A percentile compares a stretch with the other conserved stretches of the same genome.
These are phyloP conservation scores for Maudiozyma humilis DNA, from an alignment of 1,139 yeast species.

Conservation along the genomic window DNA sequence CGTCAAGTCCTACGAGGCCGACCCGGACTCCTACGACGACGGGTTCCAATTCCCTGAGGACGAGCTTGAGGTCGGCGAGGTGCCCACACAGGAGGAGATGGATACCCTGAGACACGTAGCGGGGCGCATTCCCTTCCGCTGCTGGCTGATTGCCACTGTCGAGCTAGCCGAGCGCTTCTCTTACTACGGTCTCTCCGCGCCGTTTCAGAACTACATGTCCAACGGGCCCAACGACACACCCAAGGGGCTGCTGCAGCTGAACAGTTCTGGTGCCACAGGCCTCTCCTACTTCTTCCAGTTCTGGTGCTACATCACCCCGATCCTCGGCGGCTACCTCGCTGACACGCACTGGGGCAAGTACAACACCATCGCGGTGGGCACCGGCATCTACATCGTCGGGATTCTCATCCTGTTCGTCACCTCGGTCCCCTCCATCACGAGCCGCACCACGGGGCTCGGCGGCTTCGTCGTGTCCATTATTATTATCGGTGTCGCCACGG, in stretches of 20 bases:
- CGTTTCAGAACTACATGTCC: conserved; percentile 74
- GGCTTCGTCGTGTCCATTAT: conserved; percentile 47
- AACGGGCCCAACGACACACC: conserved; percentile 39
- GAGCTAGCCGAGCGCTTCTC: conserved; percentile 80
- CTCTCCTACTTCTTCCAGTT: conserved; percentile 70
- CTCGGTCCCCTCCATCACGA: conserved; percentile 56
- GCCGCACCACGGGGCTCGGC: conserved; percentile 35
- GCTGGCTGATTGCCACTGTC: conserved; percentile 69
- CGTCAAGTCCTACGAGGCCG: conserved; percentile 4
- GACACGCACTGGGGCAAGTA: conserved; percentile 70
- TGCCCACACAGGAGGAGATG: conserved; percentile 28
- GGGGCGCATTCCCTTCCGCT: conserved; percentile 32
- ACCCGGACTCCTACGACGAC: conserved; percentile 14
- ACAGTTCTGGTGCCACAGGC: conserved; percentile 62
- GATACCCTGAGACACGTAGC: conserved; percentile 23
- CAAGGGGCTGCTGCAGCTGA: conserved; percentile 53
- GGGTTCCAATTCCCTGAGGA: conserved; percentile 6
- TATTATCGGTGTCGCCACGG: conserved; percentile 68
- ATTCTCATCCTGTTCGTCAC: conserved; percentile 60
- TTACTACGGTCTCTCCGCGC: conserved; percentile 72
- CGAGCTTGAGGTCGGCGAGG: conserved; percentile 14
- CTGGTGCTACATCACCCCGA: conserved; percentile 76
- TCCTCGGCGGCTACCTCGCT: conserved; percentile 67
- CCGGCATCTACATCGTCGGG: conserved; percentile 54
- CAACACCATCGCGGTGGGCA: conserved; percentile 56